phyloP scores from a whole-genome alignment of 1,284 basidiomycete species.

The Heliocybe sulcata region DNA sequence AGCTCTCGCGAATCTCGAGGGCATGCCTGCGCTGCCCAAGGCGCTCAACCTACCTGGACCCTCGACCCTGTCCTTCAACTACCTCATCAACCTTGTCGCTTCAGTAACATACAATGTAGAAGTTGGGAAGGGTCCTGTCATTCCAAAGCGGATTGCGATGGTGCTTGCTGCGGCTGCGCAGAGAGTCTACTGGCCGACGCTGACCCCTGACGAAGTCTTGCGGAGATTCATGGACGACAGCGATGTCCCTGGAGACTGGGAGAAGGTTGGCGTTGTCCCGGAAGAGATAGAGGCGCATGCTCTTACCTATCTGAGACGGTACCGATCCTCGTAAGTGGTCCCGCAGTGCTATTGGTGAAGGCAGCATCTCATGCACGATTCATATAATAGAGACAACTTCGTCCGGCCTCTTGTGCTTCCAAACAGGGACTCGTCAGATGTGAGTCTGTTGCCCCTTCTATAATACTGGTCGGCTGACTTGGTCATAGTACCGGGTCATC shows the following conservation, averaged over 20 bases:
- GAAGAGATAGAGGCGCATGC: slow-evolving; percentile 87
- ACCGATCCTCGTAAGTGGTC: slow-evolving; percentile 69
- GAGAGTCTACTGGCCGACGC: slow-evolving; percentile 87
- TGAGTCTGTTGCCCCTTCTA: not conserved
- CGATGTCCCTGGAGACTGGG: slow-evolving; percentile 58
- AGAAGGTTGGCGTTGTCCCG: slow-evolving; percentile 61
- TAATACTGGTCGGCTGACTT: not conserved
- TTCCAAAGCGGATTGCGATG: slow-evolving; percentile 76
- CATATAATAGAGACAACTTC: slow-evolving; percentile 39
- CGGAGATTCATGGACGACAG: slow-evolving; percentile 84
- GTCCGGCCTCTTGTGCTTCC: slow-evolving; percentile 46
- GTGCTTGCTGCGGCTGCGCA: slow-evolving; percentile 65
- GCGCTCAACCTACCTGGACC: slow-evolving; percentile 88
- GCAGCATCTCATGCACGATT: slow-evolving; percentile 10
- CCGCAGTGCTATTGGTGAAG: slow-evolving; percentile 8
- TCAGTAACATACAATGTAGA: slow-evolving; percentile 76
- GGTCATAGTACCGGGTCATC: not conserved
- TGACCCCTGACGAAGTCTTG: slow-evolving; percentile 88
- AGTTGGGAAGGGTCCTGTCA: slow-evolving; percentile 51
- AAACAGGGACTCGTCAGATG: not conserved
- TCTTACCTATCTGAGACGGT: slow-evolving; percentile 87
- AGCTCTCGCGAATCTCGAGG: slow-evolving; percentile 78
- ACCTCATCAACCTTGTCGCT: slow-evolving; percentile 79
- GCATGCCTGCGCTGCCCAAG: slow-evolving; percentile 51
- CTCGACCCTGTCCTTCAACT: slow-evolving; percentile 78